Percentiles rank a stretch among this genome's conserved stretches.
Evolutionary conservation across 345 rosid genomes (phyloP).

Genomic region (Hirschfeldia incana): DNA sequence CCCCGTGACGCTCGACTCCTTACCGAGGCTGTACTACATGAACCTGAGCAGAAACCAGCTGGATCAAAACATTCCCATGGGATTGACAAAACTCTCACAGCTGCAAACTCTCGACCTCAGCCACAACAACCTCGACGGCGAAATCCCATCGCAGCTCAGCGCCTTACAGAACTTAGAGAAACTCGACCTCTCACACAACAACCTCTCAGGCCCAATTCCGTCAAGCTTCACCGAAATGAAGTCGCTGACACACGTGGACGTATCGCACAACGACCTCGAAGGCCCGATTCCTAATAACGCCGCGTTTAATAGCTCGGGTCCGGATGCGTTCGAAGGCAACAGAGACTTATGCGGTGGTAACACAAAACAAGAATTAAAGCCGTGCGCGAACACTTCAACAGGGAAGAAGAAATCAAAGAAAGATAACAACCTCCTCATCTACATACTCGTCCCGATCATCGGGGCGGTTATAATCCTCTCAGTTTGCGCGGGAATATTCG

Average conservation of each 20-base stretch:
- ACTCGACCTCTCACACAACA: constrained; percentile 45
- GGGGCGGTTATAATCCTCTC: constrained; percentile 35
- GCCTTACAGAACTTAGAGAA: constrained; percentile 27
- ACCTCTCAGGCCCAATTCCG: constrained; percentile 44
- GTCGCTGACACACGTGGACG: constrained; percentile 31
- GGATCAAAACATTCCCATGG: constrained; percentile 33
- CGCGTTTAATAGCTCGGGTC: constrained; percentile 36
- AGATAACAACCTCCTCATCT: constrained; percentile 25
- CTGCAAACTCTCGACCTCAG: constrained; percentile 41
- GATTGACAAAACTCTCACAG: constrained; percentile 33
- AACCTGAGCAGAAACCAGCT: constrained; percentile 42
- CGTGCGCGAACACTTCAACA: constrained; percentile 20
- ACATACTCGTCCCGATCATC: constrained; percentile 29
- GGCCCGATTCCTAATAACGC: constrained; percentile 44
- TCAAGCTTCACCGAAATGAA: constrained; percentile 4
- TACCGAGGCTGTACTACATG: constrained; percentile 31
- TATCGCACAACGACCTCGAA: constrained; percentile 43
- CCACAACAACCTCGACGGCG: constrained; percentile 41
- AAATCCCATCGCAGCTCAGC: constrained; percentile 34
- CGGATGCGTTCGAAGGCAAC: constrained; percentile 40
- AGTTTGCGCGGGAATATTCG: constrained; percentile 27
- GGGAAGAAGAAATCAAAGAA: constrained; percentile 25
- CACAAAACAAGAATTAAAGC: constrained; percentile 24
- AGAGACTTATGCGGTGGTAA: constrained; percentile 45
- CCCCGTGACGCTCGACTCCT: constrained; percentile 28